Conservation (phyloP, 1,139 yeast species). For the Yamadazyma kanchanaburiensis region DNA sequence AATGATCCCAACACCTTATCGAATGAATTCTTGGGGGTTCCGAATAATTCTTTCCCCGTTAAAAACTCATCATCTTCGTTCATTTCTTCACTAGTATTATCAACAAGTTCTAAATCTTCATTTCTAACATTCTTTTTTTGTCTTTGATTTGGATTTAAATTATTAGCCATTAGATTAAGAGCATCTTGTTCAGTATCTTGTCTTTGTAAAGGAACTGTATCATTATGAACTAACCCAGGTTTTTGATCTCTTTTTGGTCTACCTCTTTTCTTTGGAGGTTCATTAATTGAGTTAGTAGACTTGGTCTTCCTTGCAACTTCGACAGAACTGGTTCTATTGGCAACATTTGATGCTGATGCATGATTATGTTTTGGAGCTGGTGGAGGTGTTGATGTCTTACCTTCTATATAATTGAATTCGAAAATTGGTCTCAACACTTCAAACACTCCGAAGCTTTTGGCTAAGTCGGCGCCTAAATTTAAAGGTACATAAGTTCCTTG, state of each 20-base stretch:
- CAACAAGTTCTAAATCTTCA: conserved; percentile 39
- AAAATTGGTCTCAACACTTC: conserved; percentile 67
- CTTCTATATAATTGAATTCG: conserved; percentile 56
- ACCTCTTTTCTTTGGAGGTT: conserved; percentile 44
- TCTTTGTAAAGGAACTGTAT: conserved; percentile 32
- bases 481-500: conserved; percentile 95
- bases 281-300: conserved; percentile 20
- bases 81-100: conserved; percentile 18
- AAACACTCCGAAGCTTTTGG: conserved; percentile 69
- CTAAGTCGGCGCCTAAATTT: conserved; percentile 60
- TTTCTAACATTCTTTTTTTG: conserved; percentile 18
- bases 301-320: conserved; percentile 17
- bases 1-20: conserved; percentile 23
- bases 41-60: conserved; percentile 42
- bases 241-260: conserved; percentile 40
- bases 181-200: conserved; percentile 47
- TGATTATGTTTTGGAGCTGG: conserved; percentile 84
- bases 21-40: conserved; percentile 40
- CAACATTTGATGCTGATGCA: conserved; percentile 54
- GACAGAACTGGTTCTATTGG: conserved; percentile 33
- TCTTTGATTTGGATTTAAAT: conserved; percentile 15
- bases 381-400: conserved; percentile 63
- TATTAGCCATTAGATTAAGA: conserved; percentile 31
- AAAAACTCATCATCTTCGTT: conserved; percentile 22
- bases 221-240: conserved; percentile 27